Base-by-base conservation (phyloP, 345 rosid genomes). In the Camelina neglecta region DNA sequence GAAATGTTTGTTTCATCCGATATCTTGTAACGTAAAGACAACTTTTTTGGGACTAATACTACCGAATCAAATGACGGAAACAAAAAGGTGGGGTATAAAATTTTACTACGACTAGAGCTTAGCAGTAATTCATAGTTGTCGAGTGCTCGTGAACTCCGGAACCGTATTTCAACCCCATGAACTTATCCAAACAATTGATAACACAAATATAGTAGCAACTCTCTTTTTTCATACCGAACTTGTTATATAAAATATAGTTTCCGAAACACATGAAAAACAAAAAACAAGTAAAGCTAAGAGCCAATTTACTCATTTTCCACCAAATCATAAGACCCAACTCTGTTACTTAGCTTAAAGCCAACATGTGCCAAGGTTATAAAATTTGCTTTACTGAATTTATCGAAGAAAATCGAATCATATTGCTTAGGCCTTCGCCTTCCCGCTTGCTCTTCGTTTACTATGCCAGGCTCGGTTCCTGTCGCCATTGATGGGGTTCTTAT, bases 401-500 rank as follows among this genome's bases (percentile, higher is more conserved):
- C 39, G 10, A 50, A 57, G 42, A 18, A 12, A 60, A 48, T 8
- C 60, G 38, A 67, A 58, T 23, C 5, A 5, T 69, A 60, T 60
- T 54, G 16, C 60, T 79, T 87, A 90, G 13, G 88, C 91, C 81
- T 85, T 89, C 73, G 86, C 79, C 87, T 93, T 89, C 78, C 90
- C 77, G 24, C 88, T 85, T 70, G 84, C 82, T 60, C 86, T 86
- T 29, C 93, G 91, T 72, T 85, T 93, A 55, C 73, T 71, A 44
- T 77, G 86, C 96, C 90, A 93, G 20, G 86, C 80, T 16, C 83
- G 81, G 39, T 71, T 83, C 66, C 81, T 78, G 63, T 89, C 86
- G 2, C 89, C 88, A 51, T 66, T 85, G 64, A 86, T 75, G 5
- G 89, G 77, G 76, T 80, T 87, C 86, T 87, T 90, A 83, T 91